A percentile compares a stretch with the other conserved stretches of the same genome.
These are phyloP conservation scores for Trichopus zeylanicus DNA, from an alignment of 116 monocot species.

Conservation along the genomic window DNA sequence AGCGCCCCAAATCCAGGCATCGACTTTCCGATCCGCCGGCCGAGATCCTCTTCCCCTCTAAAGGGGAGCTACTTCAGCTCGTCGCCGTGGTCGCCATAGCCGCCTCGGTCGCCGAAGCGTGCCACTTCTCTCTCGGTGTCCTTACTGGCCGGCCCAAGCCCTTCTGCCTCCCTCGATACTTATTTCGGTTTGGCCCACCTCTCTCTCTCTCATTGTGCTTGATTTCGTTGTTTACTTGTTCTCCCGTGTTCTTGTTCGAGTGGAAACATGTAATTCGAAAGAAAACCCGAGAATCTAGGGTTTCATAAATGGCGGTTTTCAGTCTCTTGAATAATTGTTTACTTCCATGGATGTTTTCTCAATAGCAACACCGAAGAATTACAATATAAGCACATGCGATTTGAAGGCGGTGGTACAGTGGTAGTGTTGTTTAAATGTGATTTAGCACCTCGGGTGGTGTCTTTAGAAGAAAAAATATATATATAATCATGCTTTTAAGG, in stretches of 20 bases:
- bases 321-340: no score
- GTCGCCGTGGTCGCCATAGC: slow-evolving; percentile 58
- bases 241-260: neutral
- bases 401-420: no score
- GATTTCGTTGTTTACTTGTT: neutral
- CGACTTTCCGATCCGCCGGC: slow-evolving; percentile 26
- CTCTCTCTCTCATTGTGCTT: slow-evolving; percentile 11
- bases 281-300: no score
- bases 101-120: slow-evolving; percentile 45
- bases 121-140: slow-evolving; percentile 29
- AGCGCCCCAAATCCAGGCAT: slow-evolving; percentile 16
- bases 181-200: no score
- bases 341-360: no score
- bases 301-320: no score
- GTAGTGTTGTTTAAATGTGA: no score
- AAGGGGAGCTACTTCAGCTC: slow-evolving; percentile 36
- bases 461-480: no score
- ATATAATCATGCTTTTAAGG: no score
- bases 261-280: neutral
- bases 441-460: no score
- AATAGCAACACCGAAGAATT: no score
- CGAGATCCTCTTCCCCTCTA: slow-evolving; percentile 44
- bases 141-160: slow-evolving; percentile 38
- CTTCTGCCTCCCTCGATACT: slow-evolving; percentile 46
- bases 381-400: no score